Evolutionary conservation across 768 basidiomycete genomes (phyloP).

Genomic region (Trametes meyenii): DNA sequence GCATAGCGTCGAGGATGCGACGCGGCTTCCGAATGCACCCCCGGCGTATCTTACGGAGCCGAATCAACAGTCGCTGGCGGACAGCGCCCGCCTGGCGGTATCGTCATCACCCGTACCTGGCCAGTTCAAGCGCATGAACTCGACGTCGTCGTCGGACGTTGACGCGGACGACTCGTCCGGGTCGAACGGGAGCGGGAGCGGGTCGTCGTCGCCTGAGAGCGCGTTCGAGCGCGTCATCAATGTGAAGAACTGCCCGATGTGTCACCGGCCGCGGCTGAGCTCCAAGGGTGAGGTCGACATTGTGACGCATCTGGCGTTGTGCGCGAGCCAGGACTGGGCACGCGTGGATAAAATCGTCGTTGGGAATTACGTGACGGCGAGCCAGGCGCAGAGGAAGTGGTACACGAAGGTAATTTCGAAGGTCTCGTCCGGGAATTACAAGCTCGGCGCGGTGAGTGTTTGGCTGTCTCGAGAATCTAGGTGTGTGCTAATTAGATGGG

Average conservation of each 20-base stretch:
- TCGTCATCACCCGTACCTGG: constrained; percentile 30
- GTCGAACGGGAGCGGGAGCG: constrained; percentile 25
- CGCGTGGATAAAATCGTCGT: constrained; percentile 89
- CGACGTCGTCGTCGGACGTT: constrained; percentile 48
- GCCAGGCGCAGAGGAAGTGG: constrained; percentile 97
- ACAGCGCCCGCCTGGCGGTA: constrained; percentile 1
- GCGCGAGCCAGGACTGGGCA: constrained; percentile 92
- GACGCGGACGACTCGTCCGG: constrained; percentile 44
- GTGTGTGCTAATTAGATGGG: background rate
- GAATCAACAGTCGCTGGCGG: constrained; percentile 46
- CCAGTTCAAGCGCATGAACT: constrained; percentile 36
- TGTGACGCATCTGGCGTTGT: constrained; percentile 95
- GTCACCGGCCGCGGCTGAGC: constrained; percentile 84
- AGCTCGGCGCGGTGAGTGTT: constrained; percentile 79
- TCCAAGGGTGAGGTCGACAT: constrained; percentile 93
- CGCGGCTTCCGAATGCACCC: constrained; percentile 23
- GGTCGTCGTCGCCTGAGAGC: constrained; percentile 20
- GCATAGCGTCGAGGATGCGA: constrained; percentile 6
- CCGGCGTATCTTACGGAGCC: constrained; percentile 46
- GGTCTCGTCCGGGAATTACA: constrained; percentile 85
- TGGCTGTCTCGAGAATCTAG: background rate
- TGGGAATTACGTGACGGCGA: constrained; percentile 91
- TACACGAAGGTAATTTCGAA: constrained; percentile 89
- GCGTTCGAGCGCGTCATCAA: constrained; percentile 84
- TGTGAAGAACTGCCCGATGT: constrained; percentile 91